phyloP scores from a whole-genome alignment of 441 rosid genomes.

The Pelargonium cotyledonis region DNA sequence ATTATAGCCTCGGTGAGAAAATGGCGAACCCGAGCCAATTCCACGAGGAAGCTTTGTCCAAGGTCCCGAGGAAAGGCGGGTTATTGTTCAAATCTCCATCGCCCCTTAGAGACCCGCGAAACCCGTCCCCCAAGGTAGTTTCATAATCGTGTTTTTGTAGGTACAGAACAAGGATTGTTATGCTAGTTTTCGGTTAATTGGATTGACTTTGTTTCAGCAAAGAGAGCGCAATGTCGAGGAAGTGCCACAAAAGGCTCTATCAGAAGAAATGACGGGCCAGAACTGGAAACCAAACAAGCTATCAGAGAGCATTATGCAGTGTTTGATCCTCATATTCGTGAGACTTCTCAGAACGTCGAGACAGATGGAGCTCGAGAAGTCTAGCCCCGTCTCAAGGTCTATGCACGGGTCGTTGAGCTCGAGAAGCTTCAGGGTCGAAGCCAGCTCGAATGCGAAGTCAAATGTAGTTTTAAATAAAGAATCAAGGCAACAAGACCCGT shows the following conservation, averaged over 20 bases:
- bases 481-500: constrained; percentile 86
- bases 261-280: constrained; percentile 50
- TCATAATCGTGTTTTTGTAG: background rate
- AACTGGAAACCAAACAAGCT: constrained; percentile 79
- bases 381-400: constrained; percentile 61
- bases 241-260: constrained; percentile 46
- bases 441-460: constrained; percentile 39
- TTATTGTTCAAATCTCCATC: constrained; percentile 46
- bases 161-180: background rate
- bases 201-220: constrained; percentile 33
- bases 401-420: constrained; percentile 44
- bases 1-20: constrained; percentile 46
- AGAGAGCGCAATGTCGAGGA: constrained; percentile 52
- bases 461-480: constrained; percentile 40
- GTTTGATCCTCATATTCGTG: constrained; percentile 68
- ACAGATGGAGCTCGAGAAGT: constrained; percentile 71
- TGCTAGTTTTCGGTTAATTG: background rate
- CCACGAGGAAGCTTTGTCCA: constrained; percentile 37
- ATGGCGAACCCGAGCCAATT: constrained; percentile 30
- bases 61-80: constrained; percentile 31
- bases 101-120: constrained; percentile 56
- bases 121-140: constrained; percentile 62
- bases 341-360: constrained; percentile 81
- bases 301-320: constrained; percentile 74
- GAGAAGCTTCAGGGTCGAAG: constrained; percentile 70